A percentile compares a stretch with the other conserved stretches of the same genome.
Conservation (phyloP, 169 alveolate genomes). For the Perkinsus chesapeaki region DNA sequence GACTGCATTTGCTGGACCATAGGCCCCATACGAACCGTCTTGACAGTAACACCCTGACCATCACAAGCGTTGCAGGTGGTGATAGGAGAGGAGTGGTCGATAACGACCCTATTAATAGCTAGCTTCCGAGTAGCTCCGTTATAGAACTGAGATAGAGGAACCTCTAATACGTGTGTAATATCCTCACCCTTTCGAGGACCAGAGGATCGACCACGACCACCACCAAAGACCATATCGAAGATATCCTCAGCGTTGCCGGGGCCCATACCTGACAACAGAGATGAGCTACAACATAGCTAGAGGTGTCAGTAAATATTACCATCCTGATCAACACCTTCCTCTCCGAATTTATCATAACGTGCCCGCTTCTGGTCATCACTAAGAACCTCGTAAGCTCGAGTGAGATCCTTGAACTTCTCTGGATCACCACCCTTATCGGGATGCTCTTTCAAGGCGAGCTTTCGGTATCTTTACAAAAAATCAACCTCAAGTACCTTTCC, state of each 20-base stretch:
- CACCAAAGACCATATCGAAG: conserved; percentile 33
- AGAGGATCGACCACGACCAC: conserved; percentile 39
- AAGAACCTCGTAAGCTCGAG: conserved; percentile 89
- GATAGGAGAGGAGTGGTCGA: conserved; percentile 6
- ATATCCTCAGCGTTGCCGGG: conserved; percentile 6
- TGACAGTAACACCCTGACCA: conserved; percentile 55
- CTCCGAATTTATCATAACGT: conserved; percentile 84
- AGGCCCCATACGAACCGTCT: conserved; percentile 40
- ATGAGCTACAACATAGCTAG: background rate
- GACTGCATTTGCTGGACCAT: conserved; percentile 16
- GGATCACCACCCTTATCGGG: conserved; percentile 99
- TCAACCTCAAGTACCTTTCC: background rate
- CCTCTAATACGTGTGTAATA: conserved; percentile 36
- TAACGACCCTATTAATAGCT: conserved; percentile 45
- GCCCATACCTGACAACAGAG: background rate
- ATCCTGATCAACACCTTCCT: conserved; percentile 66
- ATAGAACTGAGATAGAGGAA: conserved; percentile 64
- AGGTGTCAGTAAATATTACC: background rate
- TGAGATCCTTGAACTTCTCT: conserved; percentile 87
- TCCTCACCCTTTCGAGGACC: conserved; percentile 38
- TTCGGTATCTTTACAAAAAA: conserved; percentile 52
- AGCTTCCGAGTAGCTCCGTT: conserved; percentile 55
- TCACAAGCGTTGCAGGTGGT: conserved; percentile 55
- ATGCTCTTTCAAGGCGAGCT: conserved; percentile 88
- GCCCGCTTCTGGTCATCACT: conserved; percentile 77